Evolutionary conservation across 305 asterid genomes (phyloP), one percentile per base, ranked within the genome.

Genomic region (Lippia alba): DNA sequence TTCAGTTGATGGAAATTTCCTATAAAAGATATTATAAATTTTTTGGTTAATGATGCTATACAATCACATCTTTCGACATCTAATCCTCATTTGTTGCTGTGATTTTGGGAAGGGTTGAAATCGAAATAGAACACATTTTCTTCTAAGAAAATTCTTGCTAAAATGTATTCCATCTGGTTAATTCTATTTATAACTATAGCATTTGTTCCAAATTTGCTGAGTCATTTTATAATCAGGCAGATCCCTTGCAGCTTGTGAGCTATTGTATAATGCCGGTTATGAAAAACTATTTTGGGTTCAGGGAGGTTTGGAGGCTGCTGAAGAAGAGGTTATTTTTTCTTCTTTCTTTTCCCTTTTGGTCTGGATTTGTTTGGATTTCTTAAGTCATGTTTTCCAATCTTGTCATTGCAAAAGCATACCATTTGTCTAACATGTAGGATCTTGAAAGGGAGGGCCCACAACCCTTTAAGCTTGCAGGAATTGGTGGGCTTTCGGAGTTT

Each of bases 241-340:
- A 86, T 94, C 99, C 77, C 92, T 94, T 83, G 99, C 99, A 66
- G 99, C 99, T 80, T 94, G 96, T 89, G 99, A 94, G 80, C 67
- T 80, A 80, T 81, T 94, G 67, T 67, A 83, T 56, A 89, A 88
- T 77, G 89, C 92, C 73, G 99, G 97, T 61, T 94, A 91, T 69
- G 80, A 73, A 62, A 94, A 91, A 82, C 71, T 91, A 67, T 94
- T 88, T 67, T 94, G 97, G 99, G 88, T 94, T 81, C 97, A 87
- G 83, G 96, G 93, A 44, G 99, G 99, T 45, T 67, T 94, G 12
- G 99, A 91, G 86, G 91, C 94, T 71, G 97, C 99, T 65, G 99
- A 91, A 77, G 94, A 81, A 79, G 96, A 91, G 99, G 99, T 89
- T 56, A 19, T 46, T 3, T 15, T 24, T 53, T 18, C 61, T 18